Evolutionary conservation across 2,329 filamentous ascomycete species (phyloP).

Genomic region (Teratosphaeria destructans): DNA sequence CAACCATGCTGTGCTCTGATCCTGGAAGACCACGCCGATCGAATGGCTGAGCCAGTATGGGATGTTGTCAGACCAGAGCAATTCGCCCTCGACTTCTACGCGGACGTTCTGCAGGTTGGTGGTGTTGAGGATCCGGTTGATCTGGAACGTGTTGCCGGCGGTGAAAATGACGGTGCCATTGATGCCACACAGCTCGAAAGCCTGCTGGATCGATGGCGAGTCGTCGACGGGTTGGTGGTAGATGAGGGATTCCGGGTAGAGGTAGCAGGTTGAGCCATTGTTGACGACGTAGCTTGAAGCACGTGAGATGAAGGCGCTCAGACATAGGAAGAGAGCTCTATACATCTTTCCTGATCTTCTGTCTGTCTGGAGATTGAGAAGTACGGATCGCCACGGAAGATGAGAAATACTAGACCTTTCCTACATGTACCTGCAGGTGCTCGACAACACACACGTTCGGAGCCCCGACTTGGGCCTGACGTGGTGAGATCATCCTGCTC

Average conservation of each 20-base stretch:
- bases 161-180: slow-evolving; percentile 41
- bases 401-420: background rate
- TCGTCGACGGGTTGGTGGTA: slow-evolving; percentile 28
- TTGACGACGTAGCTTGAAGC: slow-evolving; percentile 3
- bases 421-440: background rate
- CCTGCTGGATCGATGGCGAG: slow-evolving; percentile 38
- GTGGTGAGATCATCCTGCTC: background rate
- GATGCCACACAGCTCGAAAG: slow-evolving; percentile 39
- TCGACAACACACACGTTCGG: background rate
- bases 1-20: slow-evolving; percentile 45
- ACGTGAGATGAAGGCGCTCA: background rate
- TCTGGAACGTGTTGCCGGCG: slow-evolving; percentile 37
- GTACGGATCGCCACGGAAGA: background rate
- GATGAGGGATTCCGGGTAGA: slow-evolving; percentile 4
- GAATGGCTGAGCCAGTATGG: slow-evolving; percentile 43
- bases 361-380: background rate
- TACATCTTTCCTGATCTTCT: background rate
- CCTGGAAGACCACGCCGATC: slow-evolving; percentile 44
- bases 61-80: slow-evolving; percentile 34
- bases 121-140: slow-evolving; percentile 41
- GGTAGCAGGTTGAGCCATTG: slow-evolving; percentile 3
- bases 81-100: slow-evolving; percentile 38
- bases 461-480: background rate
- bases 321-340: background rate
- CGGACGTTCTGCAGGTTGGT: slow-evolving; percentile 36